These are phyloP conservation scores for Saccharomycopsis fermentans DNA, from an alignment of 805 yeast genomes.

Conservation along the genomic window DNA sequence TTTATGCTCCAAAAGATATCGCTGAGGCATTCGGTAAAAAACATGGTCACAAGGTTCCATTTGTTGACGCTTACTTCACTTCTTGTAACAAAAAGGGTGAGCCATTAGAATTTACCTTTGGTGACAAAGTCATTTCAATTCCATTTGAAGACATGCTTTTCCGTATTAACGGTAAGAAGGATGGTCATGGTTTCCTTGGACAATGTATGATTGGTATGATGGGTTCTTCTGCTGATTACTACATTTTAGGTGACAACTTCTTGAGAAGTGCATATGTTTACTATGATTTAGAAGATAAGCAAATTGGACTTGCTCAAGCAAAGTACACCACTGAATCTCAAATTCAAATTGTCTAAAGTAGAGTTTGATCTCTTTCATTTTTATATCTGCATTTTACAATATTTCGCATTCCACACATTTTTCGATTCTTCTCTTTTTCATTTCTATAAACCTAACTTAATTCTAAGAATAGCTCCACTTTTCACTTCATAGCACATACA, in stretches of 20 bases:
- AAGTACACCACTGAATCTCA: constrained; percentile 22
- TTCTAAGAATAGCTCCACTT: neutral
- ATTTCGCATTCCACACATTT: too few species aligned
- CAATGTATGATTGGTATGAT: constrained; percentile 39
- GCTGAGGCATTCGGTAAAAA: constrained; percentile 21
- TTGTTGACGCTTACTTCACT: constrained; percentile 36
- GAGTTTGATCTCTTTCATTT: neutral
- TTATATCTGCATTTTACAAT: neutral
- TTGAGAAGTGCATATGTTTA: constrained; percentile 43
- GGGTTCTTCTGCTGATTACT: constrained; percentile 26
- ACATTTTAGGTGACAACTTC: constrained; percentile 46
- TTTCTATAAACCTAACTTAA: neutral
- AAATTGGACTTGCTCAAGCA: constrained; percentile 40
- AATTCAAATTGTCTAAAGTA: constrained; percentile 18
- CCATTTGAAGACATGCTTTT: constrained; percentile 33
- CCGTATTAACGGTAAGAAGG: constrained; percentile 11
- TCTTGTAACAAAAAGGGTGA: constrained; percentile 33
- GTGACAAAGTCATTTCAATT: constrained; percentile 42
- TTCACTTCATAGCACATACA: too few species aligned
- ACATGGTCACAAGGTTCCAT: constrained; percentile 27
- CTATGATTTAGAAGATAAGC: constrained; percentile 39
- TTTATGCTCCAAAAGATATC: constrained; percentile 34
- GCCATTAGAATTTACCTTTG: constrained; percentile 40
- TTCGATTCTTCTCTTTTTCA: neutral
- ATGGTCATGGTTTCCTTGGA: constrained; percentile 16